phyloP scores from a whole-genome alignment of 495 filamentous ascomycete species.

The Pseudomonodictys pantanalensis region DNA sequence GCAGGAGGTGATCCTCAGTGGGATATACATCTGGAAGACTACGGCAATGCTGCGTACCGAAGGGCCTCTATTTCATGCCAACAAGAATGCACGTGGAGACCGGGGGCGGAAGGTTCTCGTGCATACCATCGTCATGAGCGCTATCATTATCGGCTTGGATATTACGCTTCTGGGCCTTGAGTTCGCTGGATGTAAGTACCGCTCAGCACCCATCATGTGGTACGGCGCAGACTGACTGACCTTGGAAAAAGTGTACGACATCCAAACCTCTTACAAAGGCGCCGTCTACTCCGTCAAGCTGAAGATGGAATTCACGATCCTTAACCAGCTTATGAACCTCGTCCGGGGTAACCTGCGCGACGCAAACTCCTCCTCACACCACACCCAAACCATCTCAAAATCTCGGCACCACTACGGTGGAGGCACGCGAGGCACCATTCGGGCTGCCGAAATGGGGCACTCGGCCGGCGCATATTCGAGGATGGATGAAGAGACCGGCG shows the following conservation, averaged over 20 bases:
- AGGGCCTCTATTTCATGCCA: conserved; percentile 1
- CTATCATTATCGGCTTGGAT: conserved; percentile 28
- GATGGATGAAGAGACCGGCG: conserved; percentile 1
- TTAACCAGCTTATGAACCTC: conserved; percentile 24
- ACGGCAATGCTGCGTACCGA: neutral
- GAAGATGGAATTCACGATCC: conserved; percentile 29
- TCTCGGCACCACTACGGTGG: neutral
- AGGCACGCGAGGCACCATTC: neutral
- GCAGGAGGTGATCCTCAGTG: conserved; percentile 15
- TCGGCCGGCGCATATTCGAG: conserved; percentile 8
- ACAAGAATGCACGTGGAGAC: conserved; percentile 1
- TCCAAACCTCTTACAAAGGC: conserved; percentile 19
- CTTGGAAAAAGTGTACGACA: neutral
- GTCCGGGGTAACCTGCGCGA: conserved; percentile 4
- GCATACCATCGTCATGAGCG: conserved; percentile 22
- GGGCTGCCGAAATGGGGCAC: neutral
- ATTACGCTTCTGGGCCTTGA: conserved; percentile 18
- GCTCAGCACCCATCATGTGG: neutral
- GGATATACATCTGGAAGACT: conserved; percentile 19
- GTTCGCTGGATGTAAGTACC: conserved; percentile 9
- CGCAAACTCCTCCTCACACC: neutral
- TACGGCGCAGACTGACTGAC: neutral
- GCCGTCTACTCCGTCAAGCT: conserved; percentile 31
- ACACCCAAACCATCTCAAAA: neutral
- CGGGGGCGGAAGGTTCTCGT: conserved; percentile 1